These are phyloP conservation scores for Perilla frutescens DNA, from an alignment of 257 asterid species.

Conservation along the genomic window DNA sequence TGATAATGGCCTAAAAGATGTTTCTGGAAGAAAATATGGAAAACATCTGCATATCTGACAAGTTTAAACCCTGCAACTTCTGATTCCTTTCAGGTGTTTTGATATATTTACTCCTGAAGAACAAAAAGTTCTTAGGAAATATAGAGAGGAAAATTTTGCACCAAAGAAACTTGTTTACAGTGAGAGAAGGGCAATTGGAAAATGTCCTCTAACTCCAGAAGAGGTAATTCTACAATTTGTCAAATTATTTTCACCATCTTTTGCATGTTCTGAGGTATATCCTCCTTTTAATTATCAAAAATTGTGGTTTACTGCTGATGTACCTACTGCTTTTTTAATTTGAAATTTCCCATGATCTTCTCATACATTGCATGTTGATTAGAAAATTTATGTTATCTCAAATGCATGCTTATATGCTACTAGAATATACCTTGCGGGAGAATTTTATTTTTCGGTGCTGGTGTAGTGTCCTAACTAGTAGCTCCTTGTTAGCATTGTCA, in stretches of 20 bases:
- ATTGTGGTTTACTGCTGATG: slow-evolving; percentile 11
- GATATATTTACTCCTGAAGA: slow-evolving; percentile 84
- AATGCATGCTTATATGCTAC: slow-evolving; percentile 23
- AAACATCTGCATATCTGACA: slow-evolving; percentile 6
- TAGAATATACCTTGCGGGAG: not conserved
- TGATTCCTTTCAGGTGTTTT: slow-evolving; percentile 71
- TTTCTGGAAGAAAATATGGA: slow-evolving; percentile 22
- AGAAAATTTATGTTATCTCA: not conserved
- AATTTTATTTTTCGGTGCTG: slow-evolving; percentile 3
- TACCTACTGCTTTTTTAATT: not conserved
- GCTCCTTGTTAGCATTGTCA: slow-evolving; percentile 6
- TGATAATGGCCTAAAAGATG: slow-evolving; percentile 21
- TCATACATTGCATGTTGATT: slow-evolving; percentile 10
- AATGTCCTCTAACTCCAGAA: slow-evolving; percentile 97
- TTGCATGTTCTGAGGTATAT: slow-evolving; percentile 8
- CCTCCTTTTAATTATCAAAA: not conserved
- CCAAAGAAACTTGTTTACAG: slow-evolving; percentile 74
- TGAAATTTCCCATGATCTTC: not conserved
- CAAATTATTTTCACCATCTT: slow-evolving; percentile 14
- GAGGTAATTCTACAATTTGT: slow-evolving; percentile 60
- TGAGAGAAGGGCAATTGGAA: slow-evolving; percentile 97
- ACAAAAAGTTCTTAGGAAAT: slow-evolving; percentile 72
- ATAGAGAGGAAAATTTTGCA: slow-evolving; percentile 82
- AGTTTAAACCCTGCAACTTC: slow-evolving; percentile 27
- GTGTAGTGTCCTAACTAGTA: not conserved